These are phyloP conservation scores for Coleophoma cylindrospora DNA, from an alignment of 2,329 filamentous ascomycete genomes.

Conservation along the genomic window DNA sequence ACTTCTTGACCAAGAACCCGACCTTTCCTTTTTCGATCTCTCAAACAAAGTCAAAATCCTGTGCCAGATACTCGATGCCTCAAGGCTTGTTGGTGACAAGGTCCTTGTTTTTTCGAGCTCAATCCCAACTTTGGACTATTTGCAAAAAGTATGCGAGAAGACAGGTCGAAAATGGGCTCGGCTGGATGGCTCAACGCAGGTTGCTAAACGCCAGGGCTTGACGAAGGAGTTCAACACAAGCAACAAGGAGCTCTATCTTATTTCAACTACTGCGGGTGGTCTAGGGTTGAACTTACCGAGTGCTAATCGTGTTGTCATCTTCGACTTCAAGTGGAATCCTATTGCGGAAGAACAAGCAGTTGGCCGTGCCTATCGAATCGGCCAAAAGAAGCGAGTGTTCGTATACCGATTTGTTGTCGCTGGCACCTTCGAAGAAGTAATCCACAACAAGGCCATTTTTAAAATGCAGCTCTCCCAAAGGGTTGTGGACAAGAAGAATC, in stretches of 20 bases:
- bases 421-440: slow-evolving; percentile 72
- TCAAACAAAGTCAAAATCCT: slow-evolving; percentile 69
- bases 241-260: slow-evolving; percentile 60
- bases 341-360: slow-evolving; percentile 81
- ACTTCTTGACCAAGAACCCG: slow-evolving; percentile 27
- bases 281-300: slow-evolving; percentile 78
- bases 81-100: slow-evolving; percentile 60
- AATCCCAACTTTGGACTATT: slow-evolving; percentile 62
- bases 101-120: slow-evolving; percentile 78
- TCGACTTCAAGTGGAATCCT: slow-evolving; percentile 80
- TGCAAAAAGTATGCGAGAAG: slow-evolving; percentile 50
- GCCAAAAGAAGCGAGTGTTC: slow-evolving; percentile 73
- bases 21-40: slow-evolving; percentile 38
- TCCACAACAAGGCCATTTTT: slow-evolving; percentile 73
- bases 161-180: slow-evolving; percentile 46
- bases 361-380: slow-evolving; percentile 79
- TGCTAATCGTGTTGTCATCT: slow-evolving; percentile 81
- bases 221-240: slow-evolving; percentile 66
- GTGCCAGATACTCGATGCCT: slow-evolving; percentile 63
- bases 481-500: slow-evolving; percentile 80
- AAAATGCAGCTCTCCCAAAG: slow-evolving; percentile 75
- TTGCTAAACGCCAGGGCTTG: slow-evolving; percentile 52
- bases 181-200: slow-evolving; percentile 62
- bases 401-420: slow-evolving; percentile 78
- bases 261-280: slow-evolving; percentile 79